Base-by-base conservation (phyloP, 768 basidiomycete species). In the Hirschioporus abietinus region DNA sequence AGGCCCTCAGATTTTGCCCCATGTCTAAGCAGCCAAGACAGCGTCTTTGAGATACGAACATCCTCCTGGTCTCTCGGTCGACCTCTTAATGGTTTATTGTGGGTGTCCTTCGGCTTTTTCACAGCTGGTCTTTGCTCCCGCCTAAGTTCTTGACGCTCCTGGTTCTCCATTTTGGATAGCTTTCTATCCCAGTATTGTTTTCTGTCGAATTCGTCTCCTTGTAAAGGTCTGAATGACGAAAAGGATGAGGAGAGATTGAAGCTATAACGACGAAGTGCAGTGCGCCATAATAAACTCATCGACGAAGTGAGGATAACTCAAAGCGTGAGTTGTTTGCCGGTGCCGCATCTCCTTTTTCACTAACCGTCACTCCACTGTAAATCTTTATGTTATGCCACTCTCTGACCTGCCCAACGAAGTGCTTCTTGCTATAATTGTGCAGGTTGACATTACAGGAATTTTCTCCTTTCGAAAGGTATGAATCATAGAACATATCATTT, bases 11-110 rank as follows among this genome's bases (percentile, higher is more conserved):
- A 86, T 69, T 86, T 81, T 23, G 95, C 94, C 0, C 91, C 93
- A 75, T 99, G 96, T 3, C 96, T 85, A n/a, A 99, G 84, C 26
- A 99, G 79, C 84, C 91, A 98, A 0, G 95, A 90, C 9, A 99
- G 78, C 0, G 92, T 92, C 76, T 97, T 98, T 17, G 92, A 94
- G 17, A 92, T 71, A 12, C 87, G 83, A 7, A 91, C 84, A 63
- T 90, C 87, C 0, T 85, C 86, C 3, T 86, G 79, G 70, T 96
- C 93, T 62, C 76, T 80, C 0, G 84, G 83, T 23, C 81, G 76
- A 18, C 91, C 91, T 63, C 87, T 83, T 15, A 61, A 24, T 18
- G 42, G 42, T 52, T 52, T 52, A 15, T 52, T 52, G 42, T 1
- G 20, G 42, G 42, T 15, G 12, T 12, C 12, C 15, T 52, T 52